Evolutionary conservation across 2,329 filamentous ascomycete species (phyloP), one percentile per base, ranked within the genome.

Genomic region (Furcasterigmium sp.): DNA sequence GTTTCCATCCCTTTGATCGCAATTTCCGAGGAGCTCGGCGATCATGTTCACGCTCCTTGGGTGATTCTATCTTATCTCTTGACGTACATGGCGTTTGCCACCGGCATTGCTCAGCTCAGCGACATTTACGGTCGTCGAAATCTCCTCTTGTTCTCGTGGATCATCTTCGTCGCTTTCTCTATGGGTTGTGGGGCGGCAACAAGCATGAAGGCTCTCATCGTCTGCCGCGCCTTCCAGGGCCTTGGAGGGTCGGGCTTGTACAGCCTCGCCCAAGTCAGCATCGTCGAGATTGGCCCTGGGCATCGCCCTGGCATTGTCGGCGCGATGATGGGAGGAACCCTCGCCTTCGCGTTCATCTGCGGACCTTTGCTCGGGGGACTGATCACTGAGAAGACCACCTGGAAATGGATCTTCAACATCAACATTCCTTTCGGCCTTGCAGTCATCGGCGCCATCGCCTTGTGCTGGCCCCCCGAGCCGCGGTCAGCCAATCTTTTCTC

Each of bases 201-300:
- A 19, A 65, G 61, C 44, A 78, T 80, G 73, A 59, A 61, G 37
- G 65, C 73, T 29, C 61, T 80, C 2, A 81, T 83, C 38, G 53
- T 77, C 13, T 82, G 69, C 45, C 73, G 78, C 17, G 74, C 75
- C 1, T 71, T 82, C 13, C 78, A 82, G 45, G 78, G 78, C 5
- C 69, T 82, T 35, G 79, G 80, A 1, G 80, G 76, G 2, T 78
- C 80, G 8, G 79, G 79, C 0, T 61, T 83, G 19, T 84, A 82
- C 56, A 80, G 76, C 48, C 58, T 82, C 34, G 73, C 75, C 1
- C 75, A 82, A 44, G 75, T 80, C 41, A 69, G 72, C 11, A 64
- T 82, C 2, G 67, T 79, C 21, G 77, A 81, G 48, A 65, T 81
- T 40, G 74, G 76, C 0, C 77, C 75, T 11, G 65, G 65, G 3